A percentile compares a stretch with the other conserved stretches of the same genome.
Conservation (phyloP, 2,329 filamentous ascomycete species). For the Chaetomiaceae sp. region DNA sequence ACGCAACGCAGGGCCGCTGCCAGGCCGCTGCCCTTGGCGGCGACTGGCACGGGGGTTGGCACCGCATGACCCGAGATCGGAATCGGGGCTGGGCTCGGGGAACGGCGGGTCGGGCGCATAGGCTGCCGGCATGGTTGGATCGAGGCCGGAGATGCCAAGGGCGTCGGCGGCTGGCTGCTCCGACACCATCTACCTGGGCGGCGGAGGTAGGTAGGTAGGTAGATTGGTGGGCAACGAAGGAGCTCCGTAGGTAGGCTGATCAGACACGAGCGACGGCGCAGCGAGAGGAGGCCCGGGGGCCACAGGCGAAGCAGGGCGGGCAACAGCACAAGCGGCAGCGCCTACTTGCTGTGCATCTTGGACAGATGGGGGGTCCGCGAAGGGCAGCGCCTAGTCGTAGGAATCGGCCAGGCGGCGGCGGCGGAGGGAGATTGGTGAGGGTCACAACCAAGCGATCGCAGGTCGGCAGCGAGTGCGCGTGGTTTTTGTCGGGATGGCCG, state of each 20-base stretch:
- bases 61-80: conserved; percentile 3
- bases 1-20: too few species aligned
- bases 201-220: too few species aligned
- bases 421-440: too few species aligned
- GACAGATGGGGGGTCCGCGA: background rate
- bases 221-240: conserved; percentile 1
- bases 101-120: background rate
- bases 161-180: conserved; percentile 7
- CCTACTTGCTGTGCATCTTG: conserved; percentile 24
- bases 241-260: too few species aligned
- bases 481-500: background rate
- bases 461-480: background rate
- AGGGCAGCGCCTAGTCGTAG: conserved; percentile 1
- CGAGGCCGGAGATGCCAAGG: background rate
- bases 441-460: background rate
- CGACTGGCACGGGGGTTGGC: conserved; percentile 1
- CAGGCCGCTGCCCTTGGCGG: conserved; percentile 3
- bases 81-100: conserved; percentile 1
- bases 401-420: too few species aligned
- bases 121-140: conserved; percentile 11
- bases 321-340: conserved; percentile 15
- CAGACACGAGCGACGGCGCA: conserved; percentile 3
- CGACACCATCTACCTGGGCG: background rate
- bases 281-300: conserved; percentile 1
- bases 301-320: background rate